Evolutionary conservation across 768 basidiomycete species (phyloP), one percentile per base, ranked within the genome.

Genomic region (Sarcodon sp.): DNA sequence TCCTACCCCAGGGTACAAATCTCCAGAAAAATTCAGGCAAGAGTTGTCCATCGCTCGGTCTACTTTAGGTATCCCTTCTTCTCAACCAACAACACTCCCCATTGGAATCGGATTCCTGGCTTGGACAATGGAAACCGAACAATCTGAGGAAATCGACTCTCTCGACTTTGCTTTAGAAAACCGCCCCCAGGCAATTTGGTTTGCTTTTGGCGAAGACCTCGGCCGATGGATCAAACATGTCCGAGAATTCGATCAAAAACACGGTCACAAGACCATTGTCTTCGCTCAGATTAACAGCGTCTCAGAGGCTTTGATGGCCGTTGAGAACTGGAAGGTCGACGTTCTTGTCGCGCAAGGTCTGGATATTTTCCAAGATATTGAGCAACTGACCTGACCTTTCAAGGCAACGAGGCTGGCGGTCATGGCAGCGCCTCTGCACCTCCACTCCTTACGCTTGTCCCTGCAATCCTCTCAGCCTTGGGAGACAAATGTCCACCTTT

Each of bases 341-440:
- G 75, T 80, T 35, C 62, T 91, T 48, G 78, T 91, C 13, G 82
- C 76, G 2, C 88, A 91, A 77, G 86, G 88, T 84, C 54, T 34
- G 55, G 48, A 49, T 15, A 38, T 47, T 13, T 38, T 46, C 45
- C 21, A 27, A 27, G 4, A 3, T 4, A 27, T 27, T 27, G 21
- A 27, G 21, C 21, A 27, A 27, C 21, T 27, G 21, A 27, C 21
- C 21, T 27, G 21, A 27, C 5, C 31, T 49, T 13, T 47, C 34
- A 57, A 89, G 87, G 87, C 4, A 76, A 69, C 48, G 88, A 91
- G 63, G 75, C 84, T 35, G 88, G 88, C 7, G 88, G 88, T 27
- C 88, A 90, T 62, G 86, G 84, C 6, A 63, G 70, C 43, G 53
- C 63, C 16, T 57, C 69, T 36, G 76, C 82, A 6, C 72, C 75